Base-by-base conservation (phyloP, 1,284 basidiomycete genomes). In the Malassezia brasiliensis region DNA sequence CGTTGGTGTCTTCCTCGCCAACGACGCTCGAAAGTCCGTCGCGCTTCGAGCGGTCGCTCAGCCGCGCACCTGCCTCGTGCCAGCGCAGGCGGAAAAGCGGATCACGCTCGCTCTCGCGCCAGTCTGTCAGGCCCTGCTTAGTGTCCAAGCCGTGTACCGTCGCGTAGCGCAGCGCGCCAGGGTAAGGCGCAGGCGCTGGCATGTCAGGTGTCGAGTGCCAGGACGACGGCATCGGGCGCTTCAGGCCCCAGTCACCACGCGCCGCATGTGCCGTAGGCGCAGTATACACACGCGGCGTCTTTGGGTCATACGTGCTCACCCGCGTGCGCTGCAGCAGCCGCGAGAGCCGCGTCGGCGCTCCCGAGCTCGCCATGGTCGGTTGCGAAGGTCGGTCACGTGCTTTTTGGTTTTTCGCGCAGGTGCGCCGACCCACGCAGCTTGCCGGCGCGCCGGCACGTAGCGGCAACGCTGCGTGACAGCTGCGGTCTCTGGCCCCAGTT, bases 191-290 rank as follows among this genome's bases (percentile, higher is more conserved):
- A 10, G 64, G 59, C 40, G 64, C 62, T 9, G 56, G 47, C 12
- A 62, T 53, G 49, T 64, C 64, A 5, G 66, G 63, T 5, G 59
- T 61, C 39, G 63, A 49, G 31, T 63, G 63, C 51, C 63, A 62
- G 11, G 62, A 60, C 19, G 66, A 66, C 22, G 68, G 64, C 20
- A 69, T 59, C 14, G 68, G 56, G 6, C 69, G 56, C 50, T 71
- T 71, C 53, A 71, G 49, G 37, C 70, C 70, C 56, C 62, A 72
- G 53, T 72, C 68, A 28, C 70, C 70, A 19, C 70, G 62, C 12
- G 61, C 60, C 12, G 63, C 55, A 49, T 64, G 64, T 34, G 68
- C 68, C 7, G 60, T 49, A 0, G 70, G 67, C 2, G 68, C 59
- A n/a, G 60, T 64, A 56, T 71, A 71, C 30, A 71, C 63, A 47